These are phyloP conservation scores for Nyctanthes arbortristis DNA, from an alignment of 257 asterid species.

Conservation along the genomic window DNA sequence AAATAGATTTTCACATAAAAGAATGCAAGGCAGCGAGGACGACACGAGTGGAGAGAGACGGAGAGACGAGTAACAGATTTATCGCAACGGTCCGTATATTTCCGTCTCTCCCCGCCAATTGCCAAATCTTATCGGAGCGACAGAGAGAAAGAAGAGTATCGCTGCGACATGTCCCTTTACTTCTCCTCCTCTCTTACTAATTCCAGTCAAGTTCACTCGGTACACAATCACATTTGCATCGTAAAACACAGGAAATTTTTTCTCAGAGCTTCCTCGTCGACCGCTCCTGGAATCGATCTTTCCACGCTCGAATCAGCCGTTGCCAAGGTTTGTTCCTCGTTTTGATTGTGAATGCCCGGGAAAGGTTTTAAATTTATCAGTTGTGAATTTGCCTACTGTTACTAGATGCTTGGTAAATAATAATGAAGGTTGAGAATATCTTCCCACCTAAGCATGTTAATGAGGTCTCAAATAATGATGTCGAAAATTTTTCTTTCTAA, in stretches of 20 bases:
- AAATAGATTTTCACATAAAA: no score
- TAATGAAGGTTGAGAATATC: no score
- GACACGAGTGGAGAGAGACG: no score
- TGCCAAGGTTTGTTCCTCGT: constrained; percentile 57
- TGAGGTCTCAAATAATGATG: not conserved
- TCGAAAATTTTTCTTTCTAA: not conserved
- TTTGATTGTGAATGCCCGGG: no score
- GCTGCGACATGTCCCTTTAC: constrained; percentile 55
- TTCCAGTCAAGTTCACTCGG: constrained; percentile 17
- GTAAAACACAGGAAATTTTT: constrained; percentile 23
- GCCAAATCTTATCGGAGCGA: constrained; percentile 23
- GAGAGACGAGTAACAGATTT: no score
- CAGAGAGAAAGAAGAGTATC: constrained; percentile 16
- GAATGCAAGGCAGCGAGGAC: not conserved
- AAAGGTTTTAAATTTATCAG: not conserved
- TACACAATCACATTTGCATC: constrained; percentile 3
- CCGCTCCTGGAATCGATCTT: constrained; percentile 70
- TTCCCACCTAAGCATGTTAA: not conserved
- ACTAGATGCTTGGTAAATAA: no score
- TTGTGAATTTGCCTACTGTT: not conserved
- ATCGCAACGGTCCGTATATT: constrained; percentile 26
- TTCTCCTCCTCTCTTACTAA: constrained; percentile 43
- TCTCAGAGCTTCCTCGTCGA: constrained; percentile 63
- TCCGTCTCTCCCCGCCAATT: constrained; percentile 29
- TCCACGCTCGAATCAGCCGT: constrained; percentile 66